These are phyloP conservation scores for Haberlea rhodopensis DNA, from an alignment of 257 asterid species.

Conservation along the genomic window DNA sequence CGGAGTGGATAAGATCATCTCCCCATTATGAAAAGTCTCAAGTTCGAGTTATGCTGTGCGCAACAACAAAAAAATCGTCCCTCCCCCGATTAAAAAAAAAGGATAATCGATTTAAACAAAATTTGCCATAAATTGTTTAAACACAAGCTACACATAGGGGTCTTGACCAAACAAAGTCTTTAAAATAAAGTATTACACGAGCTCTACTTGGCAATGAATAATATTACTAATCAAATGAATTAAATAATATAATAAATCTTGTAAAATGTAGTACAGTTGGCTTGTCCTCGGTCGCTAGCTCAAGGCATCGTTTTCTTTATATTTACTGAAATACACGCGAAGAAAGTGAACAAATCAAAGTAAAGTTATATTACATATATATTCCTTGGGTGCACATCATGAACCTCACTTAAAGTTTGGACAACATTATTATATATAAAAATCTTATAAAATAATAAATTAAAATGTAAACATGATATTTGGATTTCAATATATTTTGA, in stretches of 20 bases:
- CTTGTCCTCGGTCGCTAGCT: slow-evolving; percentile 44
- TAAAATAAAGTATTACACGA: slow-evolving; percentile 23
- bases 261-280: slow-evolving; percentile 31
- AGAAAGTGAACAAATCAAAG: slow-evolving; percentile 20
- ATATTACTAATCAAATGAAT: neutral
- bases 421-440: slow-evolving; percentile 19
- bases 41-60: too few relatives aligned
- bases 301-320: slow-evolving; percentile 27
- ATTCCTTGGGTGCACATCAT: slow-evolving; percentile 45
- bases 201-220: slow-evolving; percentile 44
- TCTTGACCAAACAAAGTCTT: slow-evolving; percentile 59
- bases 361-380: slow-evolving; percentile 28
- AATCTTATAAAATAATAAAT: too few relatives aligned
- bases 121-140: too few relatives aligned
- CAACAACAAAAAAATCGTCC: too few relatives aligned
- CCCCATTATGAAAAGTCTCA: too few relatives aligned
- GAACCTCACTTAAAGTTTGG: slow-evolving; percentile 46
- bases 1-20: too few relatives aligned
- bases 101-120: too few relatives aligned
- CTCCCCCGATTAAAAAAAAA: too few relatives aligned
- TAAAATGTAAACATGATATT: too few relatives aligned
- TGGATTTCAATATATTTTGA: too few relatives aligned
- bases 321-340: slow-evolving; percentile 26
- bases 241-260: slow-evolving; percentile 29
- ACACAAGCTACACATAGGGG: too few relatives aligned